These are phyloP conservation scores for Fusarium buxicola DNA, from an alignment of 2,329 filamentous ascomycete genomes.

Conservation along the genomic window DNA sequence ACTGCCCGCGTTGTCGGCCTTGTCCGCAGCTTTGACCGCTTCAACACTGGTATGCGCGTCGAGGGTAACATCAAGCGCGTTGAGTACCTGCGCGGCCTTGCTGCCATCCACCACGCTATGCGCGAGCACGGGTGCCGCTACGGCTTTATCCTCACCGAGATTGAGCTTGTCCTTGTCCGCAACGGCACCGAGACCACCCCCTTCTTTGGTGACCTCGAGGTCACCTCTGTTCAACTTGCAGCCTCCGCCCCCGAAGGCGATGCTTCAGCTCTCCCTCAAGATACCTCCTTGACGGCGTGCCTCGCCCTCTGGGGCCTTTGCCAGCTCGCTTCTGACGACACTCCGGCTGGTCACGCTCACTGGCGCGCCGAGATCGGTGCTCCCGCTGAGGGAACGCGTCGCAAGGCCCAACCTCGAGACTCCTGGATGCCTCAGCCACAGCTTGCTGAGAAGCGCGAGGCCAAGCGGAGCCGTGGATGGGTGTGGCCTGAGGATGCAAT, in stretches of 20 bases:
- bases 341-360: constrained; percentile 65
- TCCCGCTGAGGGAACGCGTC: constrained; percentile 76
- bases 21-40: constrained; percentile 92
- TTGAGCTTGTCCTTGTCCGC: constrained; percentile 91
- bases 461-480: constrained; percentile 80
- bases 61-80: constrained; percentile 87
- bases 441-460: constrained; percentile 79
- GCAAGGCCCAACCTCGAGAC: constrained; percentile 77
- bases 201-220: constrained; percentile 89
- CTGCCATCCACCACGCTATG: constrained; percentile 91
- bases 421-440: constrained; percentile 81
- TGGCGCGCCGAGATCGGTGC: constrained; percentile 81
- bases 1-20: constrained; percentile 77
- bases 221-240: constrained; percentile 71
- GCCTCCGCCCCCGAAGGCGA: constrained; percentile 48
- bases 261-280: constrained; percentile 48
- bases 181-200: constrained; percentile 78
- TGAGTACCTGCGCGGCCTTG: constrained; percentile 87
- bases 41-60: constrained; percentile 94
- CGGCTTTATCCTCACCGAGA: constrained; percentile 96
- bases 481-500: constrained; percentile 80
- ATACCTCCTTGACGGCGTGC: constrained; percentile 72
- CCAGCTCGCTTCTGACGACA: constrained; percentile 72
- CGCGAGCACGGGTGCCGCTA: constrained; percentile 93
- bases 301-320: constrained; percentile 83